Base-by-base conservation (phyloP, 2,329 filamentous ascomycete species). In the Myrmaecium sp. region DNA sequence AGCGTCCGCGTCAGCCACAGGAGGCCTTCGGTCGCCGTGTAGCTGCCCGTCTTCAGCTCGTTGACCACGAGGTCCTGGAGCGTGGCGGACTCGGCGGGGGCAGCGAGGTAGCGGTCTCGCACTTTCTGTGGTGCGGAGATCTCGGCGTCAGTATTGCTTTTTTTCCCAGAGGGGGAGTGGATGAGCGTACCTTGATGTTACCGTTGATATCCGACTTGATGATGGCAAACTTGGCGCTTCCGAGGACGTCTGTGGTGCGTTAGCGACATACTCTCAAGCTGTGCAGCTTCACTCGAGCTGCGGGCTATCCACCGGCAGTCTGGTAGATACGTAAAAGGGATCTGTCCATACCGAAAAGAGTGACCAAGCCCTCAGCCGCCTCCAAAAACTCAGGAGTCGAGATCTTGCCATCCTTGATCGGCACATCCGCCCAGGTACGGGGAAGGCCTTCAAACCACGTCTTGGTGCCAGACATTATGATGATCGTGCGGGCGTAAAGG, bases 1-100 rank as follows among this genome's bases (percentile, higher is more conserved):
- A 95, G 78, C 33, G 78, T 89, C 80, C 86, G 78, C 39, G 75
- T 66, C 34, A 94, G 67, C 89, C 89, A 98, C 33, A 95, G 54
- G 27, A 94, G 65, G 28, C 84, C 89, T 57, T 94, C 84, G 8
- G 82, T 76, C 29, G 89, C 86, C 30, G 60, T 68, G 60, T 93
- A 80, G 57, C 89, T 84, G 64, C 84, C 86, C 35, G 70, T 66
- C 62, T 83, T 84, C 49, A 93, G 62, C 62, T 98, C 89, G 51
- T 84, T 89, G 38, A 72, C 53, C 41, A 79, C 76, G 25, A 95
- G 78, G 24, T 74, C 69, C 58, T 98, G 89, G 30, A 98, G 62
- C 30, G 73, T 92, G 43, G 68, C 63, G n/a, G 80, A 91, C 37
- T 84, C 74, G 28, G 62, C 62, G 16, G 84, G 82, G 30, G 79